These are phyloP conservation scores for Cladophialophora exuberans DNA, from an alignment of 2,329 filamentous ascomycete genomes.

Conservation along the genomic window DNA sequence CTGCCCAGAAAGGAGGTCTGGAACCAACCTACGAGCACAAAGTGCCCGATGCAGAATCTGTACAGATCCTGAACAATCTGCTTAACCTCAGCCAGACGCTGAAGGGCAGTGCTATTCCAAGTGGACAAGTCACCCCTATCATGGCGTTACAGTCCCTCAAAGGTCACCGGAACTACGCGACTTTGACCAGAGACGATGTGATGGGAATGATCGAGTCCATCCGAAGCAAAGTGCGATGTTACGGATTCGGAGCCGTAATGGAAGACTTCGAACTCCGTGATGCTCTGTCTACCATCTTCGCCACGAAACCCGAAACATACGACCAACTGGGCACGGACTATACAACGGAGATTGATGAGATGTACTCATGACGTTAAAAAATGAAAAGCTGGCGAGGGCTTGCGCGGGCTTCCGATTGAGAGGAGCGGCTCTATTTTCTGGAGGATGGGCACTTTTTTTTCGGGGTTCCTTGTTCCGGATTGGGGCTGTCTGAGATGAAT, in stretches of 20 bases:
- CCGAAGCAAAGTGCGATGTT: constrained; percentile 81
- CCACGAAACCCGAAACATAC: constrained; percentile 51
- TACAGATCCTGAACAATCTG: constrained; percentile 71
- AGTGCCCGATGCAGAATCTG: constrained; percentile 72
- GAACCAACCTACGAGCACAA: constrained; percentile 65
- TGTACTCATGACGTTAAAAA: constrained; percentile 32
- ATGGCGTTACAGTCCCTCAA: constrained; percentile 90
- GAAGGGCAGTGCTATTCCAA: constrained; percentile 69
- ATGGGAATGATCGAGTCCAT: constrained; percentile 73
- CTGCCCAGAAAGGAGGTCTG: constrained; percentile 37
- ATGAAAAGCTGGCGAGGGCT: too few relatives aligned
- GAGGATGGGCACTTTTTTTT: too few relatives aligned
- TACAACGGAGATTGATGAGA: constrained; percentile 32
- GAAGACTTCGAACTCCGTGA: constrained; percentile 71
- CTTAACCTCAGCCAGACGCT: constrained; percentile 82
- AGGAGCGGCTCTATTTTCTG: neutral
- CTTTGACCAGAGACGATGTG: constrained; percentile 71
- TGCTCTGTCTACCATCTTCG: constrained; percentile 72
- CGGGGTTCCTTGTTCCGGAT: neutral
- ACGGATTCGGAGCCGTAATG: constrained; percentile 75
- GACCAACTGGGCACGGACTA: constrained; percentile 29
- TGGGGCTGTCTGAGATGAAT: neutral
- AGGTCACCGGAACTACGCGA: constrained; percentile 68
- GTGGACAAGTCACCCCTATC: constrained; percentile 75
- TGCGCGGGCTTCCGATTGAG: too few relatives aligned